Base-by-base conservation (phyloP, 2,329 filamentous ascomycete genomes). In the Neonectria faginata region DNA sequence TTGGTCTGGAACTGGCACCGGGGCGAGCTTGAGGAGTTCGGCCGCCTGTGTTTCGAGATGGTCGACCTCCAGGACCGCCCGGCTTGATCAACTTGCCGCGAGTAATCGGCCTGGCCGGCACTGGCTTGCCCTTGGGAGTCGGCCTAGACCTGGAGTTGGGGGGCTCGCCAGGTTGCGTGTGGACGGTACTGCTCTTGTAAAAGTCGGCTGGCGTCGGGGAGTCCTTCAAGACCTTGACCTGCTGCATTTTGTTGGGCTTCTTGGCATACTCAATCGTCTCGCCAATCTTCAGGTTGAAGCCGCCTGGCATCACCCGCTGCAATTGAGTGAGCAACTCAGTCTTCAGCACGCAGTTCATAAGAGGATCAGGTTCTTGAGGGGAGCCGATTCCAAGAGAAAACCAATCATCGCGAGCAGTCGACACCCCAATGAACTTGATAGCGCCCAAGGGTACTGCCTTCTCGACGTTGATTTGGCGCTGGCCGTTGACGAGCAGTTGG, bases 241-340 rank as follows among this genome's bases (percentile, higher is more conserved):
- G 81, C 58, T 95, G 92, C 78, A 93, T 87, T 82, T 99, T 99
- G 60, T 93, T 93, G 1, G 96, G 96, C 81, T 99, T 99, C 86
- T 98, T 99, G 76, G 95, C 94, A 79, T 97, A 99, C 77, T 97
- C 93, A 71, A 99, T 94, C 64, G 85, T 86, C 29, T 96, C 91
- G n/a, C 84, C 88, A 67, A 98, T 91, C 79, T 92, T 93, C 52
- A 99, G 81, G 76, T 90, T 93, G 76, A 97, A 87, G 10, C 92
- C 90, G 9, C 92, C 93, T 3, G 92, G 90, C 79, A 97, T 92
- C 57, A 89, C 89, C 55, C 88, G 89, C 76, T 91, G 89, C 82
- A 99, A 89, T 68, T 97, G 94, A 0, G 95, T 97, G 76, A 98
- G 97, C 79, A 99, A 90, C 76, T 99, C 96, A 0, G 96, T 99